A percentile compares a stretch with the other conserved stretches of the same genome.
Evolutionary conservation across 1,284 basidiomycete species (phyloP).

Genomic region (Tranzscheliella williamsii): DNA sequence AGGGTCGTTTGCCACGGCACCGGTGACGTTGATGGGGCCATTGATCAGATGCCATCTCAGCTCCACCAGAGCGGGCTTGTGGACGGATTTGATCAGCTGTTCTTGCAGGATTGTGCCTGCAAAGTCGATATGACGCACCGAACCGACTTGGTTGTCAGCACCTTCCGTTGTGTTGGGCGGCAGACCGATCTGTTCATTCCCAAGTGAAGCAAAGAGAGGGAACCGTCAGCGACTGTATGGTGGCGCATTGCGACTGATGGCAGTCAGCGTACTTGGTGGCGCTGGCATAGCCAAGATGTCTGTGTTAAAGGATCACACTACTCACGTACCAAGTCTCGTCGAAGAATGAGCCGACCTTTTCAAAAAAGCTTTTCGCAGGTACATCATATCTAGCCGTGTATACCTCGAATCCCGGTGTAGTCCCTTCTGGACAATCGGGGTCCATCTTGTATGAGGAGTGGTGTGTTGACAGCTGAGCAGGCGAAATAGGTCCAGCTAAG

Average conservation of each 20-base stretch:
- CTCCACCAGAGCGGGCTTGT: constrained; percentile 15
- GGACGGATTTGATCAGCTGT: constrained; percentile 18
- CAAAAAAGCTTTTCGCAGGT: constrained; percentile 10
- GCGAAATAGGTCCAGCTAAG: too few species aligned
- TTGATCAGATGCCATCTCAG: constrained; percentile 24
- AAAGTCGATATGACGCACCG: constrained; percentile 21
- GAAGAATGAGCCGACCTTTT: constrained; percentile 18
- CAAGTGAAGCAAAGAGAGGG: too few species aligned
- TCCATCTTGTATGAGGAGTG: constrained; percentile 6
- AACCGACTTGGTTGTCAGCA: constrained; percentile 12
- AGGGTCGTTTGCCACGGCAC: constrained; percentile 16
- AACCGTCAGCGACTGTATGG: too few species aligned
- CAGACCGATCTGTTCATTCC: too few species aligned
- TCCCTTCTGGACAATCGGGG: constrained; percentile 14
- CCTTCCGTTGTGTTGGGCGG: constrained; percentile 12
- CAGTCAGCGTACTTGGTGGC: too few species aligned
- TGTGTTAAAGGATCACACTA: too few species aligned
- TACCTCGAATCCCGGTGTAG: constrained; percentile 14
- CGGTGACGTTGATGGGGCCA: constrained; percentile 21
- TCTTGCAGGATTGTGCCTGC: constrained; percentile 20
- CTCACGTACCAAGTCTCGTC: constrained; percentile 26
- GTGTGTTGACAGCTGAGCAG: not conserved
- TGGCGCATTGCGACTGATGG: too few species aligned
- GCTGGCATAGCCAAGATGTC: too few species aligned
- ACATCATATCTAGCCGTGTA: constrained; percentile 20